phyloP scores from a whole-genome alignment of 495 filamentous ascomycete genomes.

The Penicillium antarcticum region DNA sequence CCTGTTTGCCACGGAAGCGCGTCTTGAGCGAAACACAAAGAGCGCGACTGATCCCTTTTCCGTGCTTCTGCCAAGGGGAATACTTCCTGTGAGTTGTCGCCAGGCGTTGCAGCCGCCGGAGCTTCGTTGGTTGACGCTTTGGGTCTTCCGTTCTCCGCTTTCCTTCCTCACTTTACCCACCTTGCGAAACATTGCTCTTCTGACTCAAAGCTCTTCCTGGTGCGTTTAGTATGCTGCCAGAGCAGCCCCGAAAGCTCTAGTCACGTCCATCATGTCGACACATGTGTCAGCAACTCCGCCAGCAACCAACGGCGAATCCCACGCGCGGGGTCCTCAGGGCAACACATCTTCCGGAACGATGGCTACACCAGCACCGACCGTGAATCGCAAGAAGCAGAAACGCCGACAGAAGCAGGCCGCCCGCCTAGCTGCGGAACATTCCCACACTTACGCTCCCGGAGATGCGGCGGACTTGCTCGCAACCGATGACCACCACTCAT shows the following conservation, averaged over 20 bases:
- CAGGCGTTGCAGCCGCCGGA: slow-evolving; percentile 22
- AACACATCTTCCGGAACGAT: slow-evolving; percentile 27
- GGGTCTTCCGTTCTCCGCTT: slow-evolving; percentile 30
- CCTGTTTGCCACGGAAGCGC: slow-evolving; percentile 13
- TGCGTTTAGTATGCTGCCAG: slow-evolving; percentile 12
- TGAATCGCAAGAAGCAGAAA: slow-evolving; percentile 94
- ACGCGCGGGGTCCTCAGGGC: slow-evolving; percentile 28
- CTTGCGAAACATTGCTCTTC: slow-evolving; percentile 5
- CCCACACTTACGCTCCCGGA: slow-evolving; percentile 15
- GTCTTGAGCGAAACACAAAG: slow-evolving; percentile 12
- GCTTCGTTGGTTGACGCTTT: slow-evolving; percentile 35
- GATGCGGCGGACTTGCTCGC: slow-evolving; percentile 20
- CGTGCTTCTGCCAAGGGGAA: slow-evolving; percentile 9
- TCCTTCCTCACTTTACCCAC: slow-evolving; percentile 21
- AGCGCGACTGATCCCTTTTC: slow-evolving; percentile 1
- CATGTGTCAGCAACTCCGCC: slow-evolving; percentile 29
- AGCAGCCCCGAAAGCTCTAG: slow-evolving; percentile 20
- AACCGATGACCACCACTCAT: slow-evolving; percentile 22
- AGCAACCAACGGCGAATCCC: slow-evolving; percentile 32
- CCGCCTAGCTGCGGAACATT: slow-evolving; percentile 59
- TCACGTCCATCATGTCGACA: slow-evolving; percentile 31
- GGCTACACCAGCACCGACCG: slow-evolving; percentile 32
- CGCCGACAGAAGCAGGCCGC: slow-evolving; percentile 74
- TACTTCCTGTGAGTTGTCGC: slow-evolving; percentile 14
- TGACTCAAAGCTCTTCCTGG: slow-evolving; percentile 1